These are phyloP conservation scores for Roridomyces roridus DNA, from an alignment of 768 basidiomycete genomes.

Conservation along the genomic window DNA sequence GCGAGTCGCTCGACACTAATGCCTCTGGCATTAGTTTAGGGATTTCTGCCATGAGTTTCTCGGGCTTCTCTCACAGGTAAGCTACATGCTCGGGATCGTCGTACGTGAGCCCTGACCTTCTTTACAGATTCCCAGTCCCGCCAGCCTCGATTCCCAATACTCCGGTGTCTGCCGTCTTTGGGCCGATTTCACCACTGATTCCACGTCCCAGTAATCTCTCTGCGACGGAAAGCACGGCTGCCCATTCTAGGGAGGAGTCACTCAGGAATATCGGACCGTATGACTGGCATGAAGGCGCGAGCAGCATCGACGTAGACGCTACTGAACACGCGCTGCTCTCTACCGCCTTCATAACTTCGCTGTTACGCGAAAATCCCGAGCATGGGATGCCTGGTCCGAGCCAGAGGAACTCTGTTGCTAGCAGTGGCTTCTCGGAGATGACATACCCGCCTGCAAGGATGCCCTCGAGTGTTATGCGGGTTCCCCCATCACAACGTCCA, in stretches of 20 bases:
- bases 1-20: slow-evolving; percentile 54
- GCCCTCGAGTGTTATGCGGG: slow-evolving; percentile 21
- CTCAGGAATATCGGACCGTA: slow-evolving; percentile 42
- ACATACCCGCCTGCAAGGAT: slow-evolving; percentile 53
- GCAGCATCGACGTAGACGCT: slow-evolving; percentile 61
- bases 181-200: slow-evolving; percentile 30
- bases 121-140: slow-evolving; percentile 53
- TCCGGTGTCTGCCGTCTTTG: slow-evolving; percentile 42
- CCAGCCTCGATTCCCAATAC: slow-evolving; percentile 54
- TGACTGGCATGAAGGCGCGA: slow-evolving; percentile 69
- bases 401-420: slow-evolving; percentile 40
- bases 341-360: slow-evolving; percentile 65
- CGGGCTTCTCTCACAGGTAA: slow-evolving; percentile 32
- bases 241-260: slow-evolving; percentile 6
- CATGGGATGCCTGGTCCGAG: slow-evolving; percentile 26
- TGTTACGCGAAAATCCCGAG: slow-evolving; percentile 53
- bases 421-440: slow-evolving; percentile 58
- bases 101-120: slow-evolving; percentile 39
- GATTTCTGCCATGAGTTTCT: slow-evolving; percentile 59
- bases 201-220: slow-evolving; percentile 21
- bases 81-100: not conserved
- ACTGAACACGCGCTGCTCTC: slow-evolving; percentile 63
- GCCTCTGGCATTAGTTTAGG: slow-evolving; percentile 62
- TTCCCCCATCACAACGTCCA: slow-evolving; percentile 21
- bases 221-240: slow-evolving; percentile 1